Conservation (phyloP, 495 filamentous ascomycete genomes). For the Peziza echinospora region DNA sequence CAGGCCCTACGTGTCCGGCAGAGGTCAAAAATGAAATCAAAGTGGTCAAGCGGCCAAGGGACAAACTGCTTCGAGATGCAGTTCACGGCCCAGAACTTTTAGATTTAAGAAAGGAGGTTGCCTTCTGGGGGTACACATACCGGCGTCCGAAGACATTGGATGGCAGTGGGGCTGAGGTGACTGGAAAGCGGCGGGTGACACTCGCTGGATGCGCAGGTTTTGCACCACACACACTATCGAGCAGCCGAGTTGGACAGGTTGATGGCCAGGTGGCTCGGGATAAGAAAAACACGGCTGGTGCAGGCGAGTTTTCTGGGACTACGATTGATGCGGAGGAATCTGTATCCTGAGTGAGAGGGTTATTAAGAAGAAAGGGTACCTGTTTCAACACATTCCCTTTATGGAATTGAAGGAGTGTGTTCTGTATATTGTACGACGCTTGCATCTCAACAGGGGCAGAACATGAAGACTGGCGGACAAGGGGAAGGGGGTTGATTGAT, state of each 20-base stretch:
- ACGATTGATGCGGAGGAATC: not conserved
- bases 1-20: conserved; percentile 17
- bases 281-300: conserved; percentile 3
- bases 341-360: not conserved
- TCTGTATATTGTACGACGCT: no score
- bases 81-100: conserved; percentile 39
- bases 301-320: not conserved
- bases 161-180: not conserved
- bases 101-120: conserved; percentile 54
- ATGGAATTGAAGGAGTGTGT: no score
- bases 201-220: not conserved
- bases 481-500: no score
- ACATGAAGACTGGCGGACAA: not conserved
- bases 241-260: not conserved
- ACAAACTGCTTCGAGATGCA: conserved; percentile 56
- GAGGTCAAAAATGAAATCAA: conserved; percentile 25
- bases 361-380: no score
- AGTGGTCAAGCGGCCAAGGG: conserved; percentile 50
- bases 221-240: not conserved
- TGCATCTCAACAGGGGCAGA: no score
- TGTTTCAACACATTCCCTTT: no score
- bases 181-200: not conserved
- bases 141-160: conserved; percentile 30
- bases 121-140: conserved; percentile 85
- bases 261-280: not conserved